These are phyloP conservation scores for Dryas alaskensis DNA, from an alignment of 306 rosid species.

Conservation along the genomic window DNA sequence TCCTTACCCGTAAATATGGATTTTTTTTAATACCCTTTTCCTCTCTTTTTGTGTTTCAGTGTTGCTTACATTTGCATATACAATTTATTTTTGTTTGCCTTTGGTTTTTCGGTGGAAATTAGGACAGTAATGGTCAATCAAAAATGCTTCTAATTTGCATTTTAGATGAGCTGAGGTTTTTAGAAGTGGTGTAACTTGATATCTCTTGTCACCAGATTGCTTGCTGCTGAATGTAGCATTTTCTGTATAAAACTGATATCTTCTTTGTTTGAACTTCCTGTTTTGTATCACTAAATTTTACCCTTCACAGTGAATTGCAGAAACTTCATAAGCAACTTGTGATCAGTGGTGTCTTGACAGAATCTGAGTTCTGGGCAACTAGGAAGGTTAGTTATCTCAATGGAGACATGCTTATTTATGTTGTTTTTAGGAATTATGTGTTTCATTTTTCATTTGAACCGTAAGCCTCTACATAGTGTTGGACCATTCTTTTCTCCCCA, in stretches of 20 bases:
- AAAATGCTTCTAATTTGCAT: not conserved
- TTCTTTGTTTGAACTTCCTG: not conserved
- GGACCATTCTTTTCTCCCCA: not conserved
- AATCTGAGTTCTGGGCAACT: conserved; percentile 96
- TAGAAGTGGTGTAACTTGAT: conserved; percentile 4
- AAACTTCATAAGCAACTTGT: conserved; percentile 90
- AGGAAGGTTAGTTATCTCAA: conserved; percentile 52
- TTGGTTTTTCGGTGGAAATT: conserved; percentile 1
- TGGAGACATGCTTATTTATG: conserved; percentile 1
- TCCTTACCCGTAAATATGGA: not conserved
- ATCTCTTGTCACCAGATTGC: conserved; percentile 8
- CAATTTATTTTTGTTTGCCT: not conserved
- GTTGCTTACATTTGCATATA: not conserved
- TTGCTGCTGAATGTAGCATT: not conserved
- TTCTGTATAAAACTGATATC: not conserved
- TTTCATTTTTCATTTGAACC: conserved; percentile 20
- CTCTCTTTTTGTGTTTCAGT: not conserved
- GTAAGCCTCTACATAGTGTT: not conserved
- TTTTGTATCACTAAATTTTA: conserved; percentile 28
- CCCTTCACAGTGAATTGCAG: conserved; percentile 71
- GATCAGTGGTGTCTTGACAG: conserved; percentile 77
- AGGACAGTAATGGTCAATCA: not conserved
- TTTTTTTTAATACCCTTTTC: too few species aligned
- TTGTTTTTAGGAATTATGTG: conserved; percentile 8
- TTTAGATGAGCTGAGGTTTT: not conserved